Conservation (phyloP, 1,284 basidiomycete genomes). For the Cystobasidiaceae sp. region DNA sequence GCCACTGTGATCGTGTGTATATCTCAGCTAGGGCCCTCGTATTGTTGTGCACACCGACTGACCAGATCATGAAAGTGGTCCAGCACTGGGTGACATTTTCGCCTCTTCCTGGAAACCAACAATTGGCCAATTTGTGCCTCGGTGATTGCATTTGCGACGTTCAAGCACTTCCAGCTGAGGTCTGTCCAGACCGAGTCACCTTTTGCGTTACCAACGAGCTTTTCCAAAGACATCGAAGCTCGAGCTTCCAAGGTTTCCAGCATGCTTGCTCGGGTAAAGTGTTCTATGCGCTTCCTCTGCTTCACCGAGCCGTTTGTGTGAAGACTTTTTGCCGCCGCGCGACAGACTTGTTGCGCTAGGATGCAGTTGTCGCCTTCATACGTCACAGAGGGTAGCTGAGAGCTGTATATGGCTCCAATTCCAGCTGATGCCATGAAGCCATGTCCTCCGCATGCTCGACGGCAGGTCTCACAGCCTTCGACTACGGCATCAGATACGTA, state of each 20-base stretch:
- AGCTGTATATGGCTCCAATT: conserved; percentile 60
- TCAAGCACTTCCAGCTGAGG: conserved; percentile 49
- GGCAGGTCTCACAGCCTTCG: conserved; percentile 61
- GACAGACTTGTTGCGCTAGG: conserved; percentile 65
- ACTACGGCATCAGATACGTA: conserved; percentile 56
- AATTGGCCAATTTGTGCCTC: too few relatives aligned
- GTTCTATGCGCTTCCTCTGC: not conserved
- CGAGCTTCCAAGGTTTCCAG: too few relatives aligned
- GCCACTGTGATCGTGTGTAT: too few relatives aligned
- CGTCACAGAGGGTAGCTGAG: conserved; percentile 59
- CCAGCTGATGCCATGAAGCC: conserved; percentile 67
- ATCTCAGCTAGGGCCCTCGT: too few relatives aligned
- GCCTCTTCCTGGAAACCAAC: too few relatives aligned
- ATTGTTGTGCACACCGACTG: too few relatives aligned
- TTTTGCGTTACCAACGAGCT: too few relatives aligned
- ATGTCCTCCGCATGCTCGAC: conserved; percentile 70
- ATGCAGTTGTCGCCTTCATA: conserved; percentile 75
- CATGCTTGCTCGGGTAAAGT: too few relatives aligned
- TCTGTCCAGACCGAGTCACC: conserved; percentile 42
- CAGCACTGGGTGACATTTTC: too few relatives aligned
- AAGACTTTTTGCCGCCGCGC: conserved; percentile 63
- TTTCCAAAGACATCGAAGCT: too few relatives aligned
- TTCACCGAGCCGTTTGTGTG: too few relatives aligned
- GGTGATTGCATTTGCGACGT: conserved; percentile 59
- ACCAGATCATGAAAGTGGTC: too few relatives aligned